Evolutionary conservation across 2,329 filamentous ascomycete genomes (phyloP), one percentile per base, ranked within the genome.

Genomic region (Truncatella angustata): DNA sequence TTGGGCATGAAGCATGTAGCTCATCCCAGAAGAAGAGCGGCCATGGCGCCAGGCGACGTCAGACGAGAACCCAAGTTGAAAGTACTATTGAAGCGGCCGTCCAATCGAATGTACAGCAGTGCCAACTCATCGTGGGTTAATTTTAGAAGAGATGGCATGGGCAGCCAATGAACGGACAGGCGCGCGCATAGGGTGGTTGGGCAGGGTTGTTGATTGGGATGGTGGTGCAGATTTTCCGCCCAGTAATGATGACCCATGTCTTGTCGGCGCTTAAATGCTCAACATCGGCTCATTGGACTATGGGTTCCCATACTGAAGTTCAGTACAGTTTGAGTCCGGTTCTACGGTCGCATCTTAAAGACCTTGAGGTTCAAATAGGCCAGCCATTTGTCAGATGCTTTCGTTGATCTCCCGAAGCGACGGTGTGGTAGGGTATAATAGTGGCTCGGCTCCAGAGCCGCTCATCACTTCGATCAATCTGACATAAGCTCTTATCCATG

Each of bases 211-310:
- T 62, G 59, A 62, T 65, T 64, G 63, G 60, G 42, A 52, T 48
- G 20, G 45, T 42, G 32, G 53, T 63, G 58, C 60, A 63, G 53
- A 52, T 56, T 50, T 47, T 51, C 56, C 51, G 56, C 56, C 63
- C 63, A 65, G 65, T 67, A 42, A 54, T 47, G 14, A 51, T 45
- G 49, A 51, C 54, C 59, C 32, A 30, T 56, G 54, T 54, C 56
- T 58, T 56, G 55, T 50, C 53, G 58, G 65, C 65, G 65, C 65
- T 66, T 67, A 67, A 53, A 54, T 57, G 56, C 54, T 55, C 54
- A 61, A 52, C 49, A 23, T 55, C 49, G 50, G 55, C 51, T 34
- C 6, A 53, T 53, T 52, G 50, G 50, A 35, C 34, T 11, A 26
- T 30, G 9, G 49, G 14, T 14, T 44, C 44, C 20, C 40, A 34